Percentiles rank a stretch among this genome's conserved stretches.
These are phyloP conservation scores for Dactylis glomerata DNA, from an alignment of 176 grass and related monocot species.

Conservation along the genomic window DNA sequence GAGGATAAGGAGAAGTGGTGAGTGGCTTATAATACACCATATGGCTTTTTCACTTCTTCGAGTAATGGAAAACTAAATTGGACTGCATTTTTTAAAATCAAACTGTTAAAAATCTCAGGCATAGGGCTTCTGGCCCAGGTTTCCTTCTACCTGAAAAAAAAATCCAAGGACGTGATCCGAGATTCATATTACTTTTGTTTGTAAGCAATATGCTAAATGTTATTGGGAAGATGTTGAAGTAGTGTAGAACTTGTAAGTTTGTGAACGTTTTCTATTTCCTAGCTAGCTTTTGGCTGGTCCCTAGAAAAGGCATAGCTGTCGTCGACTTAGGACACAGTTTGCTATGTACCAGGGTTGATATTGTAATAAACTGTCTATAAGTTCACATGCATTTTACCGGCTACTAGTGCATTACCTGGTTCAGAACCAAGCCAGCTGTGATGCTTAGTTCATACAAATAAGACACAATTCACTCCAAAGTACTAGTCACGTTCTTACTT, in stretches of 20 bases:
- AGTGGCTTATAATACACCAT: conserved; percentile 22
- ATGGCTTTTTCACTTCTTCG: conserved; percentile 13
- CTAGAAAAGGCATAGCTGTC: neutral
- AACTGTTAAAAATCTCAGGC: conserved; percentile 2
- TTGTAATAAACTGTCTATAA: neutral
- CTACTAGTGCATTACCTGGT: conserved; percentile 12
- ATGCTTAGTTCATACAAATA: conserved; percentile 20
- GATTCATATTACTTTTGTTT: neutral
- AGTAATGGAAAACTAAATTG: neutral
- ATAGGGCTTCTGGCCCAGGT: neutral
- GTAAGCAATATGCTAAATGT: neutral
- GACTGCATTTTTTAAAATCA: neutral
- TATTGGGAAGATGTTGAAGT: neutral
- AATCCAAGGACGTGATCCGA: neutral
- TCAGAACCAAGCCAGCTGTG: neutral
- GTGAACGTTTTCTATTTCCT: neutral
- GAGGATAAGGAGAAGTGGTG: conserved; percentile 99
- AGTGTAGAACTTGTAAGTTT: neutral
- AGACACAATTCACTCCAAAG: neutral
- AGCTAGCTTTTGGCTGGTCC: neutral
- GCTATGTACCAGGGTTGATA: neutral
- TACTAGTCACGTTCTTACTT: neutral
- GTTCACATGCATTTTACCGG: neutral
- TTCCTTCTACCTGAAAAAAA: conserved; percentile 21
- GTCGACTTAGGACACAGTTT: neutral